Evolutionary conservation across 1,284 basidiomycete species (phyloP).

Genomic region (Irpex sp.): DNA sequence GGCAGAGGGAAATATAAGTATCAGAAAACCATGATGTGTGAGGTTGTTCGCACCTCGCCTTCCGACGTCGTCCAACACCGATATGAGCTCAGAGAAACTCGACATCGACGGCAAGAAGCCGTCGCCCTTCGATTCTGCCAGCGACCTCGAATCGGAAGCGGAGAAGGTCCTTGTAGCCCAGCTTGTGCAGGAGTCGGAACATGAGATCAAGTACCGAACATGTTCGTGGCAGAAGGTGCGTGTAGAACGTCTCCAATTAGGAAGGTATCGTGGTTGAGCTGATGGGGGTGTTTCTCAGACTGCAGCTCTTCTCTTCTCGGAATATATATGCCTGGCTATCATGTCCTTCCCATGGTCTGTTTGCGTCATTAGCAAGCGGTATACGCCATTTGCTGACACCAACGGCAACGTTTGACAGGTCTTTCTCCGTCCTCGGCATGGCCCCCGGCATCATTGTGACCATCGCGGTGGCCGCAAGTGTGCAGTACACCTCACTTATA

Average conservation of each 20-base stretch:
- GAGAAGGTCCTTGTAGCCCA: conserved; percentile 20
- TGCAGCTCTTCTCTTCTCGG: conserved; percentile 44
- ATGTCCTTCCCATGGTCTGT: conserved; percentile 46
- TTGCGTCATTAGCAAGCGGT: not conserved
- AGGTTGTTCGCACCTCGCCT: not conserved
- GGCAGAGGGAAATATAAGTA: not conserved
- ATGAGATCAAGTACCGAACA: conserved; percentile 39
- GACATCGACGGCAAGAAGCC: not conserved
- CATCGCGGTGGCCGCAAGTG: conserved; percentile 32
- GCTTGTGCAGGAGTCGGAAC: conserved; percentile 31
- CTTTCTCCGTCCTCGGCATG: conserved; percentile 54
- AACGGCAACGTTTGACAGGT: conserved; percentile 29
- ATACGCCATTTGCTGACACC: conserved; percentile 9
- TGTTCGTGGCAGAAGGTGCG: conserved; percentile 48
- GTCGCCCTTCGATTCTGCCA: not conserved
- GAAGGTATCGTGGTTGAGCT: not conserved
- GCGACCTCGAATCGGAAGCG: conserved; percentile 10
- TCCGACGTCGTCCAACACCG: not conserved
- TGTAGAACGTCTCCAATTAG: not conserved
- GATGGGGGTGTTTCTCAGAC: conserved; percentile 27
- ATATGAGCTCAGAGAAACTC: not conserved
- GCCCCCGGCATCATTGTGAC: conserved; percentile 47
- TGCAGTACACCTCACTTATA: conserved; percentile 41
- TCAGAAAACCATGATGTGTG: not conserved
- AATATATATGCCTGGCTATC: conserved; percentile 49